These are phyloP conservation scores for Teunomyces stri DNA, from an alignment of 805 yeast genomes.

Conservation along the genomic window DNA sequence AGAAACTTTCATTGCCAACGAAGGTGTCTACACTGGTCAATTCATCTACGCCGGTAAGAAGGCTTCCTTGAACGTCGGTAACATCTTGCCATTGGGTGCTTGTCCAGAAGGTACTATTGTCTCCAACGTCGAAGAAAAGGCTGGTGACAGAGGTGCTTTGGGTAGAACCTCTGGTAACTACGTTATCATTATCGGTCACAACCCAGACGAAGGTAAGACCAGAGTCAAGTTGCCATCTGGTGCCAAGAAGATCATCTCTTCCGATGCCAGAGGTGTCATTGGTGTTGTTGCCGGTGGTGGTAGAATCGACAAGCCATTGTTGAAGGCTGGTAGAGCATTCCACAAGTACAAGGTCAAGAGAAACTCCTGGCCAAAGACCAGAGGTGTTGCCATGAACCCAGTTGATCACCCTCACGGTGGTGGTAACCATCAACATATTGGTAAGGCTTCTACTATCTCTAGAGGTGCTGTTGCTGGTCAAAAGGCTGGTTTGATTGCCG, in stretches of 20 bases:
- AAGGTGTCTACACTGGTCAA: constrained; percentile 99
- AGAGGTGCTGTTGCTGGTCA: constrained; percentile 99
- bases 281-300: constrained; percentile 99
- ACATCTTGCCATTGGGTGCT: constrained; percentile 93
- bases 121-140: constrained; percentile 97
- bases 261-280: constrained; percentile 98
- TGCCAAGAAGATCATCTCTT: constrained; percentile 94
- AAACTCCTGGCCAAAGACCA: constrained; percentile 99
- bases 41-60: constrained; percentile 98
- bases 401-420: constrained; percentile 99
- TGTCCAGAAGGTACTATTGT: constrained; percentile 99
- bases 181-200: constrained; percentile 98
- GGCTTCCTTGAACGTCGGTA: constrained; percentile 96
- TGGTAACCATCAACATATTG: constrained; percentile 99
- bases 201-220: constrained; percentile 98
- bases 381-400: constrained; percentile 99
- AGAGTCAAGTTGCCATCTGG: constrained; percentile 99
- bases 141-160: constrained; percentile 99
- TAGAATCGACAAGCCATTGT: constrained; percentile 98
- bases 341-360: constrained; percentile 99
- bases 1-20: constrained; percentile 98
- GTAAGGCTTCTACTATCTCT: constrained; percentile 99
- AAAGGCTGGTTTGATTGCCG: constrained; percentile 99
- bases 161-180: constrained; percentile 99
- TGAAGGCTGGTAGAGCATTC: constrained; percentile 99